phyloP scores from a whole-genome alignment of 176 grass and related monocot species.

The Poa annua region DNA sequence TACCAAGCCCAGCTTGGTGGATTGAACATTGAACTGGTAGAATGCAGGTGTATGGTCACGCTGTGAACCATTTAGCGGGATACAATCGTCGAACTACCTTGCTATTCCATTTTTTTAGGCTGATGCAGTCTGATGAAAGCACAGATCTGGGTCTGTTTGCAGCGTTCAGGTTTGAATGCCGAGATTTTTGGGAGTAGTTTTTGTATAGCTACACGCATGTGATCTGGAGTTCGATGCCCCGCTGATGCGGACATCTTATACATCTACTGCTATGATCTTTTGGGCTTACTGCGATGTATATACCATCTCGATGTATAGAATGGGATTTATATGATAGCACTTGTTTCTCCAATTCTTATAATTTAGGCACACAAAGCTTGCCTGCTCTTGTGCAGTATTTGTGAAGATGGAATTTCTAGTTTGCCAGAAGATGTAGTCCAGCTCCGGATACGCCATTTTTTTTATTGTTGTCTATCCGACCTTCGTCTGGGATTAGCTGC shows the following conservation, averaged over 20 bases:
- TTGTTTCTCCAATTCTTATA: not conserved
- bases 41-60: constrained; percentile 12
- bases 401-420: no score
- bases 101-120: not conserved
- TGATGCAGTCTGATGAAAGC: not conserved
- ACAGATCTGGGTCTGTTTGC: not conserved
- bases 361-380: no score
- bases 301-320: constrained; percentile 24
- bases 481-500: no score
- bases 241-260: not conserved
- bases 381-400: no score
- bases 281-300: not conserved
- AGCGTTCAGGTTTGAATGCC: not conserved
- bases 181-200: not conserved
- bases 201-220: constrained; percentile 19
- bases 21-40: not conserved
- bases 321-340: not conserved
- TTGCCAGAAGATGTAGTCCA: no score
- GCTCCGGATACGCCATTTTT: no score
- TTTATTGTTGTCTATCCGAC: no score
- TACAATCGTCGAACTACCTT: not conserved
- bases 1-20: constrained; percentile 2
- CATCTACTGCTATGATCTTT: constrained; percentile 6
- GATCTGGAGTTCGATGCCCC: not conserved
- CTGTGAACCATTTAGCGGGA: not conserved